phyloP scores from a whole-genome alignment of 345 rosid genomes.

The Balakata baccata region DNA sequence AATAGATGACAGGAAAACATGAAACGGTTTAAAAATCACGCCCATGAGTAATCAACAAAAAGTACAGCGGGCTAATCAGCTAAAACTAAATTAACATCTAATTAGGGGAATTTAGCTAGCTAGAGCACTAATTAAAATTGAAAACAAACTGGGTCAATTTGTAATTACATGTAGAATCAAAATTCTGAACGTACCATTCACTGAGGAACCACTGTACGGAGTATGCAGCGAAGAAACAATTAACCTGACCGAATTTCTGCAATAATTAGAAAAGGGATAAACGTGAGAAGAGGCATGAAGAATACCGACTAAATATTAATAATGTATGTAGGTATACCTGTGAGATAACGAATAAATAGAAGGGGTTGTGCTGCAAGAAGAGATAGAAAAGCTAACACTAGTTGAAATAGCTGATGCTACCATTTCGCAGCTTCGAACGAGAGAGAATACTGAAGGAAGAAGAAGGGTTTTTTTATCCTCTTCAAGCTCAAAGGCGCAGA shows the following conservation, averaged over 20 bases:
- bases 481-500: neutral
- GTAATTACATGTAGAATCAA: neutral
- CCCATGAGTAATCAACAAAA: neutral
- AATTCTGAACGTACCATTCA: conserved; percentile 24
- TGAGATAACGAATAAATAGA: conserved; percentile 25
- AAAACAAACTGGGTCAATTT: conserved; percentile 14
- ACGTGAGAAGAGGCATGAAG: neutral
- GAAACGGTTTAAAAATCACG: neutral
- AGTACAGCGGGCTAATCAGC: neutral
- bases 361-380: conserved; percentile 29
- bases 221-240: conserved; percentile 40
- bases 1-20: neutral
- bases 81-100: neutral
- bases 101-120: neutral
- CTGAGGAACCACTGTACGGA: conserved; percentile 37
- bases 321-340: conserved; percentile 30
- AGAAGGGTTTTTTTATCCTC: neutral
- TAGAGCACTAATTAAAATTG: conserved; percentile 9
- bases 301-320: neutral
- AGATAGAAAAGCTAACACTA: conserved; percentile 29
- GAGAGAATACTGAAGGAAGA: neutral
- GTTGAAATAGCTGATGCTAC: conserved; percentile 47
- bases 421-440: conserved; percentile 25
- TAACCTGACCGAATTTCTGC: conserved; percentile 37
- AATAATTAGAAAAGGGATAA: conserved; percentile 8